Percentiles rank a stretch among this genome's conserved stretches.
Evolutionary conservation across 345 rosid species (phyloP).

Genomic region (Aegle marmelos): DNA sequence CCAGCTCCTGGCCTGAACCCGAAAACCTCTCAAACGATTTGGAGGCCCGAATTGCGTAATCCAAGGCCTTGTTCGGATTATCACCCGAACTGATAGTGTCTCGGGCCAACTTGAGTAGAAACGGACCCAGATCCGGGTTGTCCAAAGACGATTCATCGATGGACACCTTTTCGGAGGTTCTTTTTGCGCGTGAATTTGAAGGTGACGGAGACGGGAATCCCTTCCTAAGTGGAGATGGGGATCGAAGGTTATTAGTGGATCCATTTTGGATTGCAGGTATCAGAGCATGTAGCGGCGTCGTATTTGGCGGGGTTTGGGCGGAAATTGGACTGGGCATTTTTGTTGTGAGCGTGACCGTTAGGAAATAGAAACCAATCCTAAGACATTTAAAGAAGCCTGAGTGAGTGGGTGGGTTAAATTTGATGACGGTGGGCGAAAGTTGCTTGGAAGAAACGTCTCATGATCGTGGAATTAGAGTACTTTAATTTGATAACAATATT

Average conservation of each 20-base stretch:
- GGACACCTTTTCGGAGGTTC: conserved; percentile 17
- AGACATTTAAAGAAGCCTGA: background rate
- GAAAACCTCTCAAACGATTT: conserved; percentile 34
- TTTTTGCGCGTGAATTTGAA: conserved; percentile 16
- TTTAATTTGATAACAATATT: conserved; percentile 45
- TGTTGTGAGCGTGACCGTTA: background rate
- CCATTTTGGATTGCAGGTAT: conserved; percentile 17
- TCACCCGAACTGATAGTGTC: conserved; percentile 29
- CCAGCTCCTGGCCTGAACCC: conserved; percentile 23
- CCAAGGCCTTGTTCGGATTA: conserved; percentile 28
- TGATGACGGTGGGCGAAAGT: conserved; percentile 23
- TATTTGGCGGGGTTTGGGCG: conserved; percentile 25
- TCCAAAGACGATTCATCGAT: conserved; percentile 23
- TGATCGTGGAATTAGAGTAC: conserved; percentile 37
- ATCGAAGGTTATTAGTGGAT: conserved; percentile 4
- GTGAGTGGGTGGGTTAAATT: background rate
- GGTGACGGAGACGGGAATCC: conserved; percentile 27
- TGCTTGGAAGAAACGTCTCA: conserved; percentile 45
- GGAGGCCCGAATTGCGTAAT: conserved; percentile 41
- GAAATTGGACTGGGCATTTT: conserved; percentile 33
- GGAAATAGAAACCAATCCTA: background rate
- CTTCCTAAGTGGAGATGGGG: conserved; percentile 22
- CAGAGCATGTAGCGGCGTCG: conserved; percentile 18
- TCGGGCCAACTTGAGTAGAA: conserved; percentile 34
- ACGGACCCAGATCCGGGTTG: conserved; percentile 37